Conservation (phyloP, 306 rosid genomes). For the Dryas octopetala region DNA sequence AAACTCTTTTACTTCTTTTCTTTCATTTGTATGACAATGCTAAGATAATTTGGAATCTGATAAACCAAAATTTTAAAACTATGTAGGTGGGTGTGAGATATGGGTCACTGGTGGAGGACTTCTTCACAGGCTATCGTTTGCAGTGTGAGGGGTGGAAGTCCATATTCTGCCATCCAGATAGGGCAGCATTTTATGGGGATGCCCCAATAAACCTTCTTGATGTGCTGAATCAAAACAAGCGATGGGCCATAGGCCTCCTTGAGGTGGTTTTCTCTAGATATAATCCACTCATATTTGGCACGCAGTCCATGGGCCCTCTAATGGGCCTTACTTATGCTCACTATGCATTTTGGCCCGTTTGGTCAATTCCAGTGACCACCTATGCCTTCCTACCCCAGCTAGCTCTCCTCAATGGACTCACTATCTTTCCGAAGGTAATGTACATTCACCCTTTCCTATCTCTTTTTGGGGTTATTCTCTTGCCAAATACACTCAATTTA, state of each 20-base stretch:
- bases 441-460: neutral
- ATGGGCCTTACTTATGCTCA: slow-evolving; percentile 39
- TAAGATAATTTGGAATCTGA: neutral
- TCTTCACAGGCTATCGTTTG: slow-evolving; percentile 20
- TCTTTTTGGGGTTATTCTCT: neutral
- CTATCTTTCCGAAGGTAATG: slow-evolving; percentile 40
- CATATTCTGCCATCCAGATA: slow-evolving; percentile 39
- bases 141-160: slow-evolving; percentile 42
- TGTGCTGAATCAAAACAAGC: slow-evolving; percentile 32
- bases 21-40: too few species aligned
- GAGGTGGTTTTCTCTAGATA: slow-evolving; percentile 33
- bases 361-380: slow-evolving; percentile 29
- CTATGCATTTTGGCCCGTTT: slow-evolving; percentile 23
- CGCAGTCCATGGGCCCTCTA: slow-evolving; percentile 15
- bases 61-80: neutral
- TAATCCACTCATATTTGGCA: slow-evolving; percentile 29
- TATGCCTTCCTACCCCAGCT: slow-evolving; percentile 45
- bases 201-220: slow-evolving; percentile 38
- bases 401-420: slow-evolving; percentile 38
- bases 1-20: too few species aligned
- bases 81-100: slow-evolving; percentile 40
- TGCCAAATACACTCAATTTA: too few species aligned
- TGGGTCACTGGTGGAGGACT: slow-evolving; percentile 46
- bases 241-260: slow-evolving; percentile 36
- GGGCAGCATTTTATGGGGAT: slow-evolving; percentile 39